These are phyloP conservation scores for Lentinula edodes DNA, from an alignment of 768 basidiomycete species.

Conservation along the genomic window DNA sequence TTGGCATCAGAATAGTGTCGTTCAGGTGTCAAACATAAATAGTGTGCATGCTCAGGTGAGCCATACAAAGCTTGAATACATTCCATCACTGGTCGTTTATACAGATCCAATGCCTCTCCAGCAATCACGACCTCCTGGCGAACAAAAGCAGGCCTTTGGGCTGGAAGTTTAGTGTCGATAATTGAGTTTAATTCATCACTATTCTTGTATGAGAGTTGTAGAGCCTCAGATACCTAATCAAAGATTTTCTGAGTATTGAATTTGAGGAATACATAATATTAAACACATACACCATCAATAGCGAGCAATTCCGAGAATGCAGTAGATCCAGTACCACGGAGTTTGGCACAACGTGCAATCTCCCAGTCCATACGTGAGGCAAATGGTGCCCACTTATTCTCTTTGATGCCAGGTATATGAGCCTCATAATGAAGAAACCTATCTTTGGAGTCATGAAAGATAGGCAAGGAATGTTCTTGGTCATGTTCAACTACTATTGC, in stretches of 20 bases:
- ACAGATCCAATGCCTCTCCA: conserved; percentile 17
- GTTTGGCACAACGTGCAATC: conserved; percentile 23
- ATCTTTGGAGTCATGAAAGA: not conserved
- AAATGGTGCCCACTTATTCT: conserved; percentile 16
- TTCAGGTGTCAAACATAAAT: too few species aligned
- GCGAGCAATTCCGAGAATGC: conserved; percentile 15
- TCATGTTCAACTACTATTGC: too few species aligned
- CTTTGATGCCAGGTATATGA: not conserved
- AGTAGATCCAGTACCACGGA: conserved; percentile 13
- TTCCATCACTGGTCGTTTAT: too few species aligned
- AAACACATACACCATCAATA: conserved; percentile 22
- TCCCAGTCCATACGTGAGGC: conserved; percentile 6
- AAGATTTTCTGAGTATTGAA: not conserved
- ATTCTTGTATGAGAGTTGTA: conserved; percentile 28
- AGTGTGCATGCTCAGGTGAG: too few species aligned
- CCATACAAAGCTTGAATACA: too few species aligned
- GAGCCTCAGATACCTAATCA: conserved; percentile 14
- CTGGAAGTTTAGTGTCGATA: too few species aligned
- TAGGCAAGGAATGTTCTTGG: too few species aligned
- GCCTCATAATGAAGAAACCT: not conserved
- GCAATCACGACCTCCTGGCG: conserved; percentile 9
- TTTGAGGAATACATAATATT: not conserved
- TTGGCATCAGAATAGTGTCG: too few species aligned
- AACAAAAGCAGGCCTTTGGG: too few species aligned
- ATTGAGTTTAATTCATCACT: conserved; percentile 21